Evolutionary conservation across 2,329 filamentous ascomycete genomes (phyloP), one percentile per base, ranked within the genome.

Genomic region (Ascochyta clinopodiicola): DNA sequence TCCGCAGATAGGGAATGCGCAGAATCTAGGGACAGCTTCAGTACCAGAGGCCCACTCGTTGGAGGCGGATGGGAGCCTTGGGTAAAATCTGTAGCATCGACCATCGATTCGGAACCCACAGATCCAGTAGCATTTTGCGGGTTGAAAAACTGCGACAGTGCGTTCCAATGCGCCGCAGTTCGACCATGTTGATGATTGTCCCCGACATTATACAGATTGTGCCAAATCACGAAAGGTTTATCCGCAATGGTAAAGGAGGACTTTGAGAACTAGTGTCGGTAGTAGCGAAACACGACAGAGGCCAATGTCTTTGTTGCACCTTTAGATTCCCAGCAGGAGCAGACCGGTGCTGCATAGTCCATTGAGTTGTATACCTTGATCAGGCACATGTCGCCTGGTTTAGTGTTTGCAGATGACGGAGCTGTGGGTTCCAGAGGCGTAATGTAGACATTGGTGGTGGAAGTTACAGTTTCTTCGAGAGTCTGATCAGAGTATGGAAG

Each of bases 71-170:
- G 10, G n/a, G 10, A 19, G 5, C 17, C 35, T 21, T 7, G 17
- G n/a, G 4, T 7, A 6, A 7, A 10, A 9, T 22, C 35, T 6
- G 35, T 4, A 17, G n/a, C 40, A 34, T 56, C 50, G 22, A 56
- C 53, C 17, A 64, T 59, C 15, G 56, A 51, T 47, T 71, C 67
- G 2, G 59, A 45, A 2, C 29, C 36, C 2, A 71, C 57, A 17
- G 42, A 53, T 12, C 67, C 69, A 15, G 49, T 60, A 25, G 62
- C 65, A 39, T 63, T 36, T 13, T 9, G 12, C 1, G 12, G 22
- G 22, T 59, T 64, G 36, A 72, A 54, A 29, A 52, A 64, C 1
- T 21, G 8, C 6, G 58, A 49, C 7, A 68, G 47, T 4, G 29
- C 29, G 22, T 57, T 34, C 43, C 60, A 50, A 63, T 66, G 9